Conservation (phyloP, 441 rosid species). For the Iberis amara region DNA sequence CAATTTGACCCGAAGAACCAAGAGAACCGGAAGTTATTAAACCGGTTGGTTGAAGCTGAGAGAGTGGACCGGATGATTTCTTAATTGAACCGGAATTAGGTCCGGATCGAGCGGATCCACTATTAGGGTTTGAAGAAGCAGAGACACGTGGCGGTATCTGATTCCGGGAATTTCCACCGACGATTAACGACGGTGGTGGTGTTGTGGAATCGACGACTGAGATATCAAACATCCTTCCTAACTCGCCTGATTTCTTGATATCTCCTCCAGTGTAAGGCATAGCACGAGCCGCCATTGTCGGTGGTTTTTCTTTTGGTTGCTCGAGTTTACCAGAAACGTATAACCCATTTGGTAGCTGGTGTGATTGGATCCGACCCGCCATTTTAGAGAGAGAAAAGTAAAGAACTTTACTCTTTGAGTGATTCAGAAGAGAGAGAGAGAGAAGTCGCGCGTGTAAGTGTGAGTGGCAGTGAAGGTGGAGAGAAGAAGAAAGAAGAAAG, state of each 20-base stretch:
- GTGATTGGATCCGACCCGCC: slow-evolving; percentile 97
- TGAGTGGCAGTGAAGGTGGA: slow-evolving; percentile 31
- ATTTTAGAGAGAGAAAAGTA: slow-evolving; percentile 34
- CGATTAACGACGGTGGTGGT: slow-evolving; percentile 33
- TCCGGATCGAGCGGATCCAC: slow-evolving; percentile 82
- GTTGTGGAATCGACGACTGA: slow-evolving; percentile 52
- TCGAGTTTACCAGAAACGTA: slow-evolving; percentile 93
- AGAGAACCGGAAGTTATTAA: slow-evolving; percentile 77
- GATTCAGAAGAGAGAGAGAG: slow-evolving; percentile 29
- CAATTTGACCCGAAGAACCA: slow-evolving; percentile 44
- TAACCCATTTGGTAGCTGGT: slow-evolving; percentile 91
- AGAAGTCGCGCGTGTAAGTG: slow-evolving; percentile 20
- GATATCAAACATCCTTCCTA: slow-evolving; percentile 95
- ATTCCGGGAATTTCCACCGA: slow-evolving; percentile 27
- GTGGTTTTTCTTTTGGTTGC: slow-evolving; percentile 85
- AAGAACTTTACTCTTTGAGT: slow-evolving; percentile 35
- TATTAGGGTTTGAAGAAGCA: slow-evolving; percentile 44
- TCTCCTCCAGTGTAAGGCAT: slow-evolving; percentile 97
- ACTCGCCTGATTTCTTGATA: slow-evolving; percentile 88
- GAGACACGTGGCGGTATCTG: slow-evolving; percentile 33
- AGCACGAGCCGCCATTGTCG: slow-evolving; percentile 89
- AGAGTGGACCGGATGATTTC: slow-evolving; percentile 67
- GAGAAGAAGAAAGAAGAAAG: slow-evolving; percentile 22
- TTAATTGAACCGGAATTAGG: slow-evolving; percentile 58
- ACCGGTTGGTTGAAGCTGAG: slow-evolving; percentile 73